phyloP scores from a whole-genome alignment of 1,139 yeast genomes.

The Zygosaccharomyces sapae region DNA sequence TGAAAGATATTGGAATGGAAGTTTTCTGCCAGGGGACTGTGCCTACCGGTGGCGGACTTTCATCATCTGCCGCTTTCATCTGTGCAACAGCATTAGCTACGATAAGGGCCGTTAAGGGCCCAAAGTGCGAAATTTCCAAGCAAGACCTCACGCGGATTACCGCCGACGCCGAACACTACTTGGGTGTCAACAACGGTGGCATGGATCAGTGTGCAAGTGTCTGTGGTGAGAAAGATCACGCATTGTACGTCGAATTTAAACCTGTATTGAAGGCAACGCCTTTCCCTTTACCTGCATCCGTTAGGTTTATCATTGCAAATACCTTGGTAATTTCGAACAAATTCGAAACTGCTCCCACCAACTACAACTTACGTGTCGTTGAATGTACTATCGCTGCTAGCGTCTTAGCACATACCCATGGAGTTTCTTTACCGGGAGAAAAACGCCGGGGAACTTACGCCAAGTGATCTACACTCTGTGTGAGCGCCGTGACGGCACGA shows the following conservation, averaged over 20 bases:
- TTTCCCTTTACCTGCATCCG: constrained; percentile 51
- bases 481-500: not conserved
- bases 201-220: constrained; percentile 76
- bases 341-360: constrained; percentile 64
- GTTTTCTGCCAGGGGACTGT: constrained; percentile 60
- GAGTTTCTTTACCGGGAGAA: constrained; percentile 48
- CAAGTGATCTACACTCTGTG: constrained; percentile 55
- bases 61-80: constrained; percentile 70
- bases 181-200: constrained; percentile 75
- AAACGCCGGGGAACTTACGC: constrained; percentile 59
- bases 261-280: constrained; percentile 57
- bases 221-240: constrained; percentile 59
- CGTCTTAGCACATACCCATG: constrained; percentile 48
- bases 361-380: constrained; percentile 67
- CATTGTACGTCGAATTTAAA: constrained; percentile 57
- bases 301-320: constrained; percentile 60
- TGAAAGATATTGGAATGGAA: constrained; percentile 43
- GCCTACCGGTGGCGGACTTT: constrained; percentile 70
- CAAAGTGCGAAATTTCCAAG: constrained; percentile 41
- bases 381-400: constrained; percentile 65
- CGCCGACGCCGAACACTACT: constrained; percentile 65
- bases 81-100: constrained; percentile 61
- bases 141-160: constrained; percentile 57
- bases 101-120: constrained; percentile 51
- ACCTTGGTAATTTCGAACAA: constrained; percentile 61